Evolutionary conservation across 495 filamentous ascomycete species (phyloP).

Genomic region (Jackrogersella multiformis): DNA sequence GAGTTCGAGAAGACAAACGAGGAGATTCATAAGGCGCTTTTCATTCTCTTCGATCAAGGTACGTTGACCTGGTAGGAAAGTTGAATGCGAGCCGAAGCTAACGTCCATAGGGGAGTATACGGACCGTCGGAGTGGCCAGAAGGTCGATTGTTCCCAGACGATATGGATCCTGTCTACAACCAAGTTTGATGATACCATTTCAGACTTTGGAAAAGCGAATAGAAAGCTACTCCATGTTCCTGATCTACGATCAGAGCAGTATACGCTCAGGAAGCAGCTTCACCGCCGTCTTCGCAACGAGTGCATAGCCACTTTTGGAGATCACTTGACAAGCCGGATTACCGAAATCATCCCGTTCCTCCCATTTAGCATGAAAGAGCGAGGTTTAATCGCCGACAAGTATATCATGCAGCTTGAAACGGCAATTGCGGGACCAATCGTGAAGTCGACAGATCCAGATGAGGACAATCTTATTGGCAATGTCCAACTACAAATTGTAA

Average conservation of each 20-base stretch:
- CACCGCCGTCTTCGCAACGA: slow-evolving; percentile 44
- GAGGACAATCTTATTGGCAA: slow-evolving; percentile 48
- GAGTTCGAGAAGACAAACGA: slow-evolving; percentile 66
- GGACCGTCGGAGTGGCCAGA: slow-evolving; percentile 54
- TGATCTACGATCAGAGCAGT: slow-evolving; percentile 29
- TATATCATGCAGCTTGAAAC: slow-evolving; percentile 52
- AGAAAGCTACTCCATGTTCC: slow-evolving; percentile 36
- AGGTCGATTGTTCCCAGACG: slow-evolving; percentile 61
- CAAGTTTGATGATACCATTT: slow-evolving; percentile 54
- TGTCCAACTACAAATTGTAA: slow-evolving; percentile 47
- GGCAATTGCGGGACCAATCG: slow-evolving; percentile 23
- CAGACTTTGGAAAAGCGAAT: slow-evolving; percentile 47
- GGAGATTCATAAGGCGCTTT: slow-evolving; percentile 53
- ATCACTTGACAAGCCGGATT: slow-evolving; percentile 54
- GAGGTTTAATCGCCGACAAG: slow-evolving; percentile 56
- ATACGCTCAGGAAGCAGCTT: slow-evolving; percentile 43
- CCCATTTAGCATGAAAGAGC: slow-evolving; percentile 54
- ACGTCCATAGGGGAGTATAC: slow-evolving; percentile 46
- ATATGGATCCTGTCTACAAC: slow-evolving; percentile 68
- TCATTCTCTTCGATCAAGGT: slow-evolving; percentile 59
- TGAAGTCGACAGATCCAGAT: slow-evolving; percentile 47
- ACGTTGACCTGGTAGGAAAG: slow-evolving; percentile 7
- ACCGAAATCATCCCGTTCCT: slow-evolving; percentile 59
- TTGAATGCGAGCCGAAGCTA: slow-evolving; percentile 29
- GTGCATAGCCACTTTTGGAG: slow-evolving; percentile 45